A percentile compares a stretch with the other conserved stretches of the same genome.
These are phyloP conservation scores for Graphiopsis chlorocephala DNA, from an alignment of 2,329 filamentous ascomycete species.

Conservation along the genomic window DNA sequence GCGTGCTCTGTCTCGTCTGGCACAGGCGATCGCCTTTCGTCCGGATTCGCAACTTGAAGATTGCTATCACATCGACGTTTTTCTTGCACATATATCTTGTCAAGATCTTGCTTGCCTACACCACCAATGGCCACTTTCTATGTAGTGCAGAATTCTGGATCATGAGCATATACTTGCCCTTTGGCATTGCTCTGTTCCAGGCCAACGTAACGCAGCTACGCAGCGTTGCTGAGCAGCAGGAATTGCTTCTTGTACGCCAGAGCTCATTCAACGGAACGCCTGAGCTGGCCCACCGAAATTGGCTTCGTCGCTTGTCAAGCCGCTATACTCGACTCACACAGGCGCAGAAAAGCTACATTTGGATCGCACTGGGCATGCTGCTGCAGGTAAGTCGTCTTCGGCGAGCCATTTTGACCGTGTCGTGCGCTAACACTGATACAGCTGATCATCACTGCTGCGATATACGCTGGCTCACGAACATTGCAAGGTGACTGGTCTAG, in stretches of 20 bases:
- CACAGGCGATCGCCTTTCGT: conserved; percentile 25
- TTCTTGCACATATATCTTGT: conserved; percentile 44
- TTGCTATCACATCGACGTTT: conserved; percentile 23
- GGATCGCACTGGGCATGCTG: conserved; percentile 54
- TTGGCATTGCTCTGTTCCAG: conserved; percentile 65
- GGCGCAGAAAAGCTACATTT: conserved; percentile 49
- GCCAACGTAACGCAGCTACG: conserved; percentile 62
- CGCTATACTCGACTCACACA: conserved; percentile 39
- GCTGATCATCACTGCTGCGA: conserved; percentile 24
- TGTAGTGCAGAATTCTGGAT: conserved; percentile 62
- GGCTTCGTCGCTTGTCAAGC: conserved; percentile 42
- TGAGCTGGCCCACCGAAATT: conserved; percentile 49
- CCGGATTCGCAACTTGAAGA: conserved; percentile 26
- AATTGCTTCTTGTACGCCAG: conserved; percentile 18
- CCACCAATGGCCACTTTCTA: conserved; percentile 41
- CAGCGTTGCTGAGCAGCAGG: conserved; percentile 25
- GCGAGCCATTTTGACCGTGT: too few relatives aligned
- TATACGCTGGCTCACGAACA: conserved; percentile 21
- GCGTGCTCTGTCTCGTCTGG: conserved; percentile 22
- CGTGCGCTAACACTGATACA: conserved; percentile 9
- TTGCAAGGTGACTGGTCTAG: conserved; percentile 28
- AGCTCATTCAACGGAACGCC: conserved; percentile 17
- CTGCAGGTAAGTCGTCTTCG: conserved; percentile 49
- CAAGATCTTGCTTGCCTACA: conserved; percentile 42
- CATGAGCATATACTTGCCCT: conserved; percentile 64